Percentiles rank a stretch among this genome's conserved stretches.
These are phyloP conservation scores for Trichoderma asperellum DNA, from an alignment of 2,329 filamentous ascomycete genomes.

Conservation along the genomic window DNA sequence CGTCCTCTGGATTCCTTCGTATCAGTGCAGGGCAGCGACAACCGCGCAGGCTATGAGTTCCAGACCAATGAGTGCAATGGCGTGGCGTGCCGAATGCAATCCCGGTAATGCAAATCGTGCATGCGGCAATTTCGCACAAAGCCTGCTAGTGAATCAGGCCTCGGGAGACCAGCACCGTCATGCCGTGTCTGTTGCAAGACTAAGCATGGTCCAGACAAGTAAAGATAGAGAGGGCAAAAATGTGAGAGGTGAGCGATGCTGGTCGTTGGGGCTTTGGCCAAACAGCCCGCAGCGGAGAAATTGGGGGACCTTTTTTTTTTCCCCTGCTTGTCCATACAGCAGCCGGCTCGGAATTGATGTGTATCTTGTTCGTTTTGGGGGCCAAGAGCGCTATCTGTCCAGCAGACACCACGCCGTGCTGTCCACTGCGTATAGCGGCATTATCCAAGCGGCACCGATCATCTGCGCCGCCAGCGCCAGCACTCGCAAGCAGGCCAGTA, in stretches of 20 bases:
- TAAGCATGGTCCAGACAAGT: neutral
- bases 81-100: neutral
- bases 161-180: neutral
- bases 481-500: neutral
- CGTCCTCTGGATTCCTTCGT: neutral
- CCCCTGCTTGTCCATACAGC: neutral
- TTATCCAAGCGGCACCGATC: neutral
- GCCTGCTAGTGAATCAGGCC: neutral
- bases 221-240: neutral
- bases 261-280: slow-evolving; percentile 18
- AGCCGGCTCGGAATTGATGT: neutral
- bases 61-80: neutral
- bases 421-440: neutral
- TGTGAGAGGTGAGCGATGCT: slow-evolving; percentile 28
- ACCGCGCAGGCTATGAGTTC: neutral
- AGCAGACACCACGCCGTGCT: neutral
- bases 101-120: neutral
- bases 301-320: neutral
- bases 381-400: neutral
- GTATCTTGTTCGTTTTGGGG: neutral
- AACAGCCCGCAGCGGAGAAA: neutral
- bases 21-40: neutral
- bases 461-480: neutral
- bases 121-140: slow-evolving; percentile 8
- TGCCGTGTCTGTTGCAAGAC: slow-evolving; percentile 13